Evolutionary conservation across 495 filamentous ascomycete genomes (phyloP).

Genomic region (Neurospora cerealis): DNA sequence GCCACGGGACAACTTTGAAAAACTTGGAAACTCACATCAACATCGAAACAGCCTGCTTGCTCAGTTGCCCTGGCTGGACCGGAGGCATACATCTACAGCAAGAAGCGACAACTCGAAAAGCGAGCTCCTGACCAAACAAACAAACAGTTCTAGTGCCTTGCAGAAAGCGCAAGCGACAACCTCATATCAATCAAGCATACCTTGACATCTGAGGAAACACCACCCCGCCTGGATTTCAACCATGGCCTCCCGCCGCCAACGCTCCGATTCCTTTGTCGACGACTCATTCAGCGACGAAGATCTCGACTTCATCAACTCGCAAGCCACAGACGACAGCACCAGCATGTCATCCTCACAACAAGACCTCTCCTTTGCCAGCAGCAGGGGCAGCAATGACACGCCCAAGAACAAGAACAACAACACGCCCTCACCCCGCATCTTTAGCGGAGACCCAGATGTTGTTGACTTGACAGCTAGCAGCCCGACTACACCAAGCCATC

Average conservation of each 20-base stretch:
- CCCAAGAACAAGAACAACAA: constrained; percentile 8
- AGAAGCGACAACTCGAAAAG: not conserved
- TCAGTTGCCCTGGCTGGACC: not conserved
- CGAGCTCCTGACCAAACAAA: not conserved
- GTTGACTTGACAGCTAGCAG: constrained; percentile 18
- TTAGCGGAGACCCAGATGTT: constrained; percentile 2
- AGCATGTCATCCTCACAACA: not conserved
- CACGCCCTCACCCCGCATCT: too few relatives aligned
- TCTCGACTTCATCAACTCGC: constrained; percentile 24
- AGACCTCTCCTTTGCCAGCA: not conserved
- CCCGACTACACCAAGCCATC: not conserved
- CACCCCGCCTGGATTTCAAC: not conserved
- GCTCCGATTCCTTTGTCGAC: not conserved
- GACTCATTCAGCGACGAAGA: constrained; percentile 27
- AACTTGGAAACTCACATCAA: not conserved
- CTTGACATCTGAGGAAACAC: not conserved
- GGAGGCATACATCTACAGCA: not conserved
- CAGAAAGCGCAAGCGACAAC: not conserved
- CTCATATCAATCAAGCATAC: not conserved
- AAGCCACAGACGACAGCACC: constrained; percentile 1
- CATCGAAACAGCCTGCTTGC: not conserved
- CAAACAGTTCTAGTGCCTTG: not conserved
- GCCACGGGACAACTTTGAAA: not conserved
- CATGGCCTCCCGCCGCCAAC: not conserved
- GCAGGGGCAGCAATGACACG: constrained; percentile 1